Percentiles rank a stretch among this genome's conserved stretches.
Conservation (phyloP, 208 protist species). For the Angomonas deanei region DNA sequence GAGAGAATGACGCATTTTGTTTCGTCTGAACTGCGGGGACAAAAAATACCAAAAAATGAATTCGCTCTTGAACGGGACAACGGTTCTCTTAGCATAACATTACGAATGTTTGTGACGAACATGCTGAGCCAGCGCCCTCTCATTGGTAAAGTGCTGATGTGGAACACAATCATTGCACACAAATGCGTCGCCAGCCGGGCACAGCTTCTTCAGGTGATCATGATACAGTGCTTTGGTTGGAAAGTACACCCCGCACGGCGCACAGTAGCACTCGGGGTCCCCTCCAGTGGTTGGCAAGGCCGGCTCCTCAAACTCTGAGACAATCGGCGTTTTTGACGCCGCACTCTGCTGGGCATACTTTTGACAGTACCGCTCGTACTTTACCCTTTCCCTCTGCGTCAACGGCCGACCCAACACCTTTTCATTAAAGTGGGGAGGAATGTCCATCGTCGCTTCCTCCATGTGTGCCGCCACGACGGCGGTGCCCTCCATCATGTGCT, state of each 20-base stretch:
- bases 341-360: conserved; percentile 8
- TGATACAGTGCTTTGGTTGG: background rate
- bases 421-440: conserved; percentile 34
- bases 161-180: conserved; percentile 15
- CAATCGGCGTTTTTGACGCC: background rate
- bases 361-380: conserved; percentile 28
- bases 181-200: background rate
- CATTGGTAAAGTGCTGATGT: conserved; percentile 17
- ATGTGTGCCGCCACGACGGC: background rate
- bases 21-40: background rate
- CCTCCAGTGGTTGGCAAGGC: background rate
- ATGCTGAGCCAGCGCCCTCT: conserved; percentile 23
- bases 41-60: background rate
- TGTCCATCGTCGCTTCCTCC: background rate
- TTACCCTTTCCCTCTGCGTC: conserved; percentile 27
- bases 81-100: background rate
- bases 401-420: conserved; percentile 25
- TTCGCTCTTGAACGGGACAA: too few relatives aligned
- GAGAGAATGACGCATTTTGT: background rate
- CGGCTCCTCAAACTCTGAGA: background rate
- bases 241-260: background rate
- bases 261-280: background rate
- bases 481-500: background rate
- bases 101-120: background rate
- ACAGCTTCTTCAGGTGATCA: background rate